Base-by-base conservation (phyloP, 1,284 basidiomycete species). In the Melampsora americana region DNA sequence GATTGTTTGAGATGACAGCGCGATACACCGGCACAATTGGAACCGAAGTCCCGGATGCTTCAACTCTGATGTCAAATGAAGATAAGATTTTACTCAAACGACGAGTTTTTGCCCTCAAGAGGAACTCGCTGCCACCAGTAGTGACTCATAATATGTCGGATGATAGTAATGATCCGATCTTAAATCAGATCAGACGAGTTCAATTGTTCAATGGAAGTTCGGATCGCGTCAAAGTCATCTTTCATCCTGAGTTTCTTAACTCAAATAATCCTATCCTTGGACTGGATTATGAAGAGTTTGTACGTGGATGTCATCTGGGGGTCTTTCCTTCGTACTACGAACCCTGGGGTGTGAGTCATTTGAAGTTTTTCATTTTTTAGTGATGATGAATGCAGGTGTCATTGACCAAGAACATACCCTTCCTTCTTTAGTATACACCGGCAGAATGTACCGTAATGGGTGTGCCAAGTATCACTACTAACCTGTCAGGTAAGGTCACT, bases 141-240 rank as follows among this genome's bases (percentile, higher is more conserved):
- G 91, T 91, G 48, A 99, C 95, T 20, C 95, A 99, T 86, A 99
- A 99, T 85, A 98, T 98, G 95, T 88, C 88, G 42, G 95, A 98
- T 82, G 95, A 98, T 82, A 85, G 86, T 65, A 90, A 86, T 80
- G 95, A 99, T 82, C 95, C 95, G 5, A 93, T 99, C 80, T 85
- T 99, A 72, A 96, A 91, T 85, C 67, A 98, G 83, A 91, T 99
- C 78, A 89, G 95, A 35, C 88, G 92, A 18, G 93, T 96, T 35
- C 90, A 93, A 83, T 86, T 98, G 44, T 97, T 97, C 88, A 97
- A 98, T 84, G 83, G 86, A 50, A 85, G 87, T 28, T 81, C 86
- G 46, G 95, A 99, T 81, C 87, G 92, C 70, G 95, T 97, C 84
- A 97, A 98, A 86, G 88, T 98, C 82, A 88, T 99, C 75, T 99